Percentiles rank a stretch among this genome's conserved stretches.
phyloP scores from a whole-genome alignment of 192 early-diverging fungal species.

The Podila minutissima region DNA sequence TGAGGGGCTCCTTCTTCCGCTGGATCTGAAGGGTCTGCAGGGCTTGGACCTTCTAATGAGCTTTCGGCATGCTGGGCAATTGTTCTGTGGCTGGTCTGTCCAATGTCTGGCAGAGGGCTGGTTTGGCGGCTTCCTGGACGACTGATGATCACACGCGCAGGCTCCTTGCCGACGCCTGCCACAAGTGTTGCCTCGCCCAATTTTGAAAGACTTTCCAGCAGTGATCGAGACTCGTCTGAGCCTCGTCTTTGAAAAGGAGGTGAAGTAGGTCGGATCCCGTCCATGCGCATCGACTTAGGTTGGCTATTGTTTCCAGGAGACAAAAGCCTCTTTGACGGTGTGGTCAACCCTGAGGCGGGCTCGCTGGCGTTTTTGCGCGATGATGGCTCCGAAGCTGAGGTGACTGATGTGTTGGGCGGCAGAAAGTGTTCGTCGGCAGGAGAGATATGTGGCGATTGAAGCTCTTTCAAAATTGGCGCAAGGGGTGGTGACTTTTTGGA shows the following conservation, averaged over 20 bases:
- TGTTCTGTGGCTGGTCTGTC: background rate
- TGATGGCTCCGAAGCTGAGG: background rate
- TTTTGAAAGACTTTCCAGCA: background rate
- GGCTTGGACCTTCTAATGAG: background rate
- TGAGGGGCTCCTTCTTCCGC: conserved; percentile 12
- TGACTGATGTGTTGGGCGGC: background rate
- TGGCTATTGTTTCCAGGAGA: background rate
- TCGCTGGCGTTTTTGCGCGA: background rate
- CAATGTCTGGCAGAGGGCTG: conserved; percentile 14
- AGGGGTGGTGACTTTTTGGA: conserved; percentile 29
- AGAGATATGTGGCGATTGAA: conserved; percentile 17
- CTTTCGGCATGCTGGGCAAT: background rate
- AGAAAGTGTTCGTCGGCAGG: conserved; percentile 11
- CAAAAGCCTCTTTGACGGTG: background rate
- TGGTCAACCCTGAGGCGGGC: background rate
- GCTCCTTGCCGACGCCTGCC: background rate
- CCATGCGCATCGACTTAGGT: background rate
- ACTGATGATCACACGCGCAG: conserved; percentile 26
- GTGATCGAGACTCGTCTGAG: conserved; percentile 1
- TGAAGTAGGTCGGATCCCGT: background rate
- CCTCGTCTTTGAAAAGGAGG: background rate
- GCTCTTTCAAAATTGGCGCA: conserved; percentile 15
- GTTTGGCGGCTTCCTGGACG: conserved; percentile 31
- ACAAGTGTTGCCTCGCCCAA: background rate
- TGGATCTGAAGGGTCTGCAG: conserved; percentile 4